Evolutionary conservation across 2,329 filamentous ascomycete species (phyloP), one percentile per base, ranked within the genome.

Genomic region (Aspergillus fumigatiaffinis): DNA sequence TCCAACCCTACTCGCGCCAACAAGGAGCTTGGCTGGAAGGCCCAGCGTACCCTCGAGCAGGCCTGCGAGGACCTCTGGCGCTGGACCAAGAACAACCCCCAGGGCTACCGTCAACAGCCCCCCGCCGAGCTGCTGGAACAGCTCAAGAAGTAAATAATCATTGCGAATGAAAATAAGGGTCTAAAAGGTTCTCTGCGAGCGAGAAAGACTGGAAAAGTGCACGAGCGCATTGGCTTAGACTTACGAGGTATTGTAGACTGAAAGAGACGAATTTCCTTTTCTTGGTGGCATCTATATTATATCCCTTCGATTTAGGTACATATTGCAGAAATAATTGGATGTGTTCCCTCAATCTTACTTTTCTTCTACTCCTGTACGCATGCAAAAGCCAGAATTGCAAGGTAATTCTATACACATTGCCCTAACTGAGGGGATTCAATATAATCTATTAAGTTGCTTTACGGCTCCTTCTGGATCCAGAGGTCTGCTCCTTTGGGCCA

Each of bases 31-130:
- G 81, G 86, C 62, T 99, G 94, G 94, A 92, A 92, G 82, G 92
- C 94, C 1, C 85, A 95, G 79, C 82, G 89, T 57, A 92, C 90
- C 21, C 86, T 99, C 73, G 93, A 97, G 79, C 87, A 96, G 74
- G 92, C 93, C 26, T 99, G 94, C 74, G 86, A 87, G 66, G 92
- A 99, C 76, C 82, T 99, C 64, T 99, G 94, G 94, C 87, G 87
- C 71, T 99, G 94, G 94, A 96, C 95, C 17, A 83, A 89, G 79
- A 97, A 97, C 79, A 97, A 97, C 79, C 94, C 94, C 25, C 87
- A 92, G 78, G 94, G 94, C 23, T 97, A 97, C 80, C 84, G 90
- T 64, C 92, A 97, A 79, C 83, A 92, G 64, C 91, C 93, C n/a
- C 93, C 94, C 0, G 83, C 89, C 63, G 86, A 89, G 76, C 83